Conservation (phyloP, 352 stramenopile genomes). For the Saprolegnia diclina region DNA sequence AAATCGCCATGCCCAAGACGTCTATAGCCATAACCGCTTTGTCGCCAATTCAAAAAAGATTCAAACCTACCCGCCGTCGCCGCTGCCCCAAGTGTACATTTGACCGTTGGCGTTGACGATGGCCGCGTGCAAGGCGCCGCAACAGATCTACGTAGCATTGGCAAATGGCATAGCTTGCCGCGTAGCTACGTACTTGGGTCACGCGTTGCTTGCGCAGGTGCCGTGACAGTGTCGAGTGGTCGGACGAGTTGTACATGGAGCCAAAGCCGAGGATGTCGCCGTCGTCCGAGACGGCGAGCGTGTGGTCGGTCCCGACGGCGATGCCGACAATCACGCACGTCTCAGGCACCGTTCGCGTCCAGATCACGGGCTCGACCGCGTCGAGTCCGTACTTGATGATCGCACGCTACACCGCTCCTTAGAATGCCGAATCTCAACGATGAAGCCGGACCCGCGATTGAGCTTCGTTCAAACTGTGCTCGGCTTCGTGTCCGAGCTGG, state of each 20-base stretch:
- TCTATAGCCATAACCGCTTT: conserved; percentile 32
- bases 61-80: conserved; percentile 80
- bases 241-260: conserved; percentile 54
- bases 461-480: conserved; percentile 49
- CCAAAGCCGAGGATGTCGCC: conserved; percentile 60
- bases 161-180: background rate
- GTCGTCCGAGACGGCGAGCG: conserved; percentile 48
- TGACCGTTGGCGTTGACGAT: conserved; percentile 68
- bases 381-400: conserved; percentile 58
- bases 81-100: conserved; percentile 73
- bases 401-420: conserved; percentile 37
- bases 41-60: no score
- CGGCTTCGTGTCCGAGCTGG: conserved; percentile 59
- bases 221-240: conserved; percentile 49
- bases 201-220: conserved; percentile 56
- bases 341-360: conserved; percentile 58
- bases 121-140: conserved; percentile 66
- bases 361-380: conserved; percentile 49
- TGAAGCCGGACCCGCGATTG: conserved; percentile 32
- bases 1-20: conserved; percentile 69
- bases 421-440: background rate
- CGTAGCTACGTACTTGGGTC: conserved; percentile 39
- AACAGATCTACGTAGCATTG: conserved; percentile 49
- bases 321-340: conserved; percentile 49
- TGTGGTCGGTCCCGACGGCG: conserved; percentile 67